These are phyloP conservation scores for Globisporangium iwayamae DNA, from an alignment of 352 stramenopile genomes.

Conservation along the genomic window DNA sequence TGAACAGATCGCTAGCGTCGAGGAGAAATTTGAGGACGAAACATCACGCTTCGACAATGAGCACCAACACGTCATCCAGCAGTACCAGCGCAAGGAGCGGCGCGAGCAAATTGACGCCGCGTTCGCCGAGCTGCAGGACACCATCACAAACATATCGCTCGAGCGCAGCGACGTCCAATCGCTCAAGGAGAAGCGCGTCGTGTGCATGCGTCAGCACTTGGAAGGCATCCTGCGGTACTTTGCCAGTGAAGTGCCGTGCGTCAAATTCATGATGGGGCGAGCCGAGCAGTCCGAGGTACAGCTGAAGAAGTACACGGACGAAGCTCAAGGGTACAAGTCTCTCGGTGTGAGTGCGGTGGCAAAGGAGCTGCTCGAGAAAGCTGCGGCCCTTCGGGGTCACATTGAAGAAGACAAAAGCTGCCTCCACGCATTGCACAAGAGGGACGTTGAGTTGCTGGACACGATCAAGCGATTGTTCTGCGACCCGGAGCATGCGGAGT, in stretches of 20 bases:
- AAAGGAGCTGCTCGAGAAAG: conserved; percentile 50
- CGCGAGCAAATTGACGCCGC: conserved; percentile 35
- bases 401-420: conserved; percentile 50
- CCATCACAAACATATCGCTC: conserved; percentile 34
- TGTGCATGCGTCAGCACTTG: conserved; percentile 53
- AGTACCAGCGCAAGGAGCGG: conserved; percentile 32
- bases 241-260: conserved; percentile 65
- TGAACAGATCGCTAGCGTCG: conserved; percentile 39
- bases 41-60: conserved; percentile 40
- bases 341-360: conserved; percentile 51
- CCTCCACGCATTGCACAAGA: conserved; percentile 37
- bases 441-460: conserved; percentile 48
- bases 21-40: conserved; percentile 46
- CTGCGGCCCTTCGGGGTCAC: conserved; percentile 29
- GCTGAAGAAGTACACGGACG: conserved; percentile 30
- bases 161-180: conserved; percentile 39
- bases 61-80: conserved; percentile 41
- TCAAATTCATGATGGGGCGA: conserved; percentile 77
- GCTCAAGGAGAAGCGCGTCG: conserved; percentile 41
- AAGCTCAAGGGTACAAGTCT: conserved; percentile 48
- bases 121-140: conserved; percentile 30
- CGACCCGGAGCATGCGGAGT: conserved; percentile 21
- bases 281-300: conserved; percentile 44
- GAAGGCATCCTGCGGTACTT: conserved; percentile 72
- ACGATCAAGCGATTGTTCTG: conserved; percentile 23